phyloP scores from a whole-genome alignment of 2,329 filamentous ascomycete species.

The Diaporthe ilicicola region DNA sequence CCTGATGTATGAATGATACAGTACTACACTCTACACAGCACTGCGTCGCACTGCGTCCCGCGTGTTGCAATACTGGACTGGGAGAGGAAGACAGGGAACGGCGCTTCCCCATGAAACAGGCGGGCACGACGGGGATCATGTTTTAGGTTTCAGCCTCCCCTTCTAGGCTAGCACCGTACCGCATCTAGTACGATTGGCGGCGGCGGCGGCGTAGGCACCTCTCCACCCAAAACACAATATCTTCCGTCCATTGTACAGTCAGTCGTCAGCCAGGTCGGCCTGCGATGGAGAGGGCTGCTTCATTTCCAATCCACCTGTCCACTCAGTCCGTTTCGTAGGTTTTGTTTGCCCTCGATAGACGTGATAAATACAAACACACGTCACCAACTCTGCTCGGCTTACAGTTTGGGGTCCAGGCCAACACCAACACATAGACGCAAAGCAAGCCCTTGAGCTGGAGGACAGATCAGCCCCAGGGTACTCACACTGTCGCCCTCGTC shows the following conservation, averaged over 20 bases:
- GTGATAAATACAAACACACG: background rate
- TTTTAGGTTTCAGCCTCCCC: slow-evolving; percentile 25
- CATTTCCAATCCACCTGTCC: background rate
- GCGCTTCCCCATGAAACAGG: slow-evolving; percentile 15
- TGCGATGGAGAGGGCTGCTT: background rate
- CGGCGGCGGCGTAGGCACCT: background rate
- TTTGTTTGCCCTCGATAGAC: background rate
- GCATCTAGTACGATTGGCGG: background rate
- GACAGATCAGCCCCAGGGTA: slow-evolving; percentile 19
- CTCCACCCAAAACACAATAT: background rate
- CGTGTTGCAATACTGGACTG: slow-evolving; percentile 1
- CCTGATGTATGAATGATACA: background rate
- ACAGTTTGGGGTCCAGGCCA: background rate
- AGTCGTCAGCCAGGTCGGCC: background rate
- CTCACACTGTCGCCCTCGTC: slow-evolving; percentile 11
- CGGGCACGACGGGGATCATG: slow-evolving; percentile 6
- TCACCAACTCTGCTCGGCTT: background rate
- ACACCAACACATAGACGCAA: slow-evolving; percentile 1
- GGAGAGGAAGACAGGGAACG: background rate
- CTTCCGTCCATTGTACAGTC: background rate
- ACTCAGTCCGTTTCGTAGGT: background rate
- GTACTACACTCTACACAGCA: background rate
- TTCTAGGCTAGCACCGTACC: background rate
- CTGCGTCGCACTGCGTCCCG: background rate
- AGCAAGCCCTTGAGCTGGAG: background rate